Conservation (phyloP, 2,329 filamentous ascomycete species). For the Aspergillus sp. region DNA sequence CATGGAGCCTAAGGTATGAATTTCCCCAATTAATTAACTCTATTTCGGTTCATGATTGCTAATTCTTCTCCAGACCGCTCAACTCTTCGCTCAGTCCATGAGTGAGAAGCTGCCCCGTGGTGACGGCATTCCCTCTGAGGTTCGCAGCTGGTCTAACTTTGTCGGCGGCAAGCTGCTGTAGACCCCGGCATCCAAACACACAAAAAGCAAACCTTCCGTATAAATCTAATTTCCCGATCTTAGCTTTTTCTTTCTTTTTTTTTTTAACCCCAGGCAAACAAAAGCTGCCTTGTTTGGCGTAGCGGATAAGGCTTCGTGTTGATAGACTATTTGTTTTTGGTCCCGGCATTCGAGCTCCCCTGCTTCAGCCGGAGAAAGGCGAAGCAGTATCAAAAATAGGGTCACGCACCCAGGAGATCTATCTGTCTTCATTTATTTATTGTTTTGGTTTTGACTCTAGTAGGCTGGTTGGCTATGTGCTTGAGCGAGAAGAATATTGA, state of each 20-base stretch:
- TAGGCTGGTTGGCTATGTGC: slow-evolving; percentile 19
- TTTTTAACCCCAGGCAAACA: slow-evolving; percentile 10
- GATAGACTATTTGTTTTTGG: slow-evolving; percentile 25
- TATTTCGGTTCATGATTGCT: slow-evolving; percentile 10
- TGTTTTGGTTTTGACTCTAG: slow-evolving; percentile 5
- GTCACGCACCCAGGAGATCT: slow-evolving; percentile 8
- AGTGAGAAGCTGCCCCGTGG: slow-evolving; percentile 86
- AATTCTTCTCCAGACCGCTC: slow-evolving; percentile 65
- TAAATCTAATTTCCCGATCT: slow-evolving; percentile 12
- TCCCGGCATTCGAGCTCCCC: slow-evolving; percentile 8
- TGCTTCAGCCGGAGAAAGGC: slow-evolving; percentile 4
- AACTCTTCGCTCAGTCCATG: slow-evolving; percentile 96
- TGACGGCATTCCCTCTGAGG: slow-evolving; percentile 85
- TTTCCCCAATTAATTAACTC: not conserved
- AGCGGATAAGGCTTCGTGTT: slow-evolving; percentile 22
- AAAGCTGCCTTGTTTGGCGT: slow-evolving; percentile 20
- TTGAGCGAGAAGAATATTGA: slow-evolving; percentile 24
- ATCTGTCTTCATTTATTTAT: slow-evolving; percentile 2
- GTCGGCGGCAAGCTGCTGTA: slow-evolving; percentile 63
- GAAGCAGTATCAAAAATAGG: slow-evolving; percentile 9
- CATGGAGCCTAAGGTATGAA: slow-evolving; percentile 90
- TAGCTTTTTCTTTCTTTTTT: slow-evolving; percentile 8
- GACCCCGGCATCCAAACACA: slow-evolving; percentile 13
- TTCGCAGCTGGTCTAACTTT: slow-evolving; percentile 92
- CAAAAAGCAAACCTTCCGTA: slow-evolving; percentile 6